A percentile compares a stretch with the other conserved stretches of the same genome.
These are phyloP conservation scores for Fabrea salina DNA, from an alignment of 169 alveolate species.

Conservation along the genomic window DNA sequence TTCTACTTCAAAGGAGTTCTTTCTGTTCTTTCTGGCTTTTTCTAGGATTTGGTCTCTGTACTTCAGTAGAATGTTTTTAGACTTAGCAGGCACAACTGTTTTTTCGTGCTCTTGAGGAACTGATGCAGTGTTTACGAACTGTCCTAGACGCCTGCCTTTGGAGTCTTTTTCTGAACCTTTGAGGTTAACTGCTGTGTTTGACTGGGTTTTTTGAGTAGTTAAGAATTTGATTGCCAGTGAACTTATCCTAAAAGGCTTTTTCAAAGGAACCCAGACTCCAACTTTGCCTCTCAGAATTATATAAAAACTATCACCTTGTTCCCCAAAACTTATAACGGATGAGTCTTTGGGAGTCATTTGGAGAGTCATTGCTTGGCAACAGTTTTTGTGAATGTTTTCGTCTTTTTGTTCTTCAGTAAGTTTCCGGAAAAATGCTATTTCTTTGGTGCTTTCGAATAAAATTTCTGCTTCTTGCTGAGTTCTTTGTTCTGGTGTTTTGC, in stretches of 20 bases:
- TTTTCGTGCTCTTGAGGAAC: too few relatives aligned
- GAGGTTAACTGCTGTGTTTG: neutral
- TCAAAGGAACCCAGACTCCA: neutral
- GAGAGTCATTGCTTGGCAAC: constrained; percentile 27
- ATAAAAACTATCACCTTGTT: constrained; percentile 26
- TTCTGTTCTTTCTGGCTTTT: neutral
- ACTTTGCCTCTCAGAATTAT: neutral
- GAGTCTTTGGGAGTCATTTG: neutral
- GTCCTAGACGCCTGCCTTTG: too few relatives aligned
- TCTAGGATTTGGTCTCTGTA: neutral
- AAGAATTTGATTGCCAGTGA: neutral
- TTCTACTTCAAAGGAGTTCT: neutral
- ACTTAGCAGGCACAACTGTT: neutral
- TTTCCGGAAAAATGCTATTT: constrained; percentile 10
- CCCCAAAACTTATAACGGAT: constrained; percentile 6
- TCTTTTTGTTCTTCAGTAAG: neutral
- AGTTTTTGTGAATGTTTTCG: constrained; percentile 2
- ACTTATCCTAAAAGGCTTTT: neutral
- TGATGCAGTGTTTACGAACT: too few relatives aligned
- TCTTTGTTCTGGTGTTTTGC: neutral
- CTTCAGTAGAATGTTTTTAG: neutral
- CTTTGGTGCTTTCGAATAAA: neutral
- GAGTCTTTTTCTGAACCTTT: too few relatives aligned
- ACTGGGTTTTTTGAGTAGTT: neutral
- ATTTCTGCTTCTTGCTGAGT: neutral